Conservation (phyloP, 345 rosid genomes). For the Dipteronia dyeriana region DNA sequence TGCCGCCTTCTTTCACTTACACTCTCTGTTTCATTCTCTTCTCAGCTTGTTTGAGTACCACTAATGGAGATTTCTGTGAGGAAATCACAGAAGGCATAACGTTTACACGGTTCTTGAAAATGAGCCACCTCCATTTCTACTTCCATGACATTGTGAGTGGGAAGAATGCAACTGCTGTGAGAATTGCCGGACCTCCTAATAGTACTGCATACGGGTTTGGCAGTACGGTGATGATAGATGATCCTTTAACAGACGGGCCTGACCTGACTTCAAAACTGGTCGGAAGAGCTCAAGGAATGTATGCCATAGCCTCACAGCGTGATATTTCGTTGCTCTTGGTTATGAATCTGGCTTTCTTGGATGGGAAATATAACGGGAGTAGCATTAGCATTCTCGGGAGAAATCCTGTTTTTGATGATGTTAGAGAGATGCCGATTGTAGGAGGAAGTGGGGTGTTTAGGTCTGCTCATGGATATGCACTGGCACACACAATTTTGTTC, state of each 20-base stretch:
- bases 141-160: constrained; percentile 35
- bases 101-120: constrained; percentile 26
- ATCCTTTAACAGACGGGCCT: constrained; percentile 35
- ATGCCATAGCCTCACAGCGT: constrained; percentile 32
- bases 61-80: constrained; percentile 35
- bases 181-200: constrained; percentile 27
- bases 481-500: constrained; percentile 33
- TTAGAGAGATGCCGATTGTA: constrained; percentile 47
- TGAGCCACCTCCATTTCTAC: constrained; percentile 33
- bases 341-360: constrained; percentile 35
- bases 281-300: constrained; percentile 40
- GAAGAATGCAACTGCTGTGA: constrained; percentile 21
- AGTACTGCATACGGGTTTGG: constrained; percentile 20
- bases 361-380: constrained; percentile 44
- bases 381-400: constrained; percentile 40
- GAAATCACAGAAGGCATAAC: constrained; percentile 22
- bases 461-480: constrained; percentile 38
- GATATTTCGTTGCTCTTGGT: constrained; percentile 32
- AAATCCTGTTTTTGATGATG: constrained; percentile 24
- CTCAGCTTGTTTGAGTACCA: constrained; percentile 9
- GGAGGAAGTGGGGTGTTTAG: constrained; percentile 51
- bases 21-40: constrained; percentile 14
- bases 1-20: constrained; percentile 13
- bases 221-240: constrained; percentile 27
- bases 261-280: constrained; percentile 38